Evolutionary conservation across 1,284 basidiomycete species (phyloP).

Genomic region (Porodaedalea pini): DNA sequence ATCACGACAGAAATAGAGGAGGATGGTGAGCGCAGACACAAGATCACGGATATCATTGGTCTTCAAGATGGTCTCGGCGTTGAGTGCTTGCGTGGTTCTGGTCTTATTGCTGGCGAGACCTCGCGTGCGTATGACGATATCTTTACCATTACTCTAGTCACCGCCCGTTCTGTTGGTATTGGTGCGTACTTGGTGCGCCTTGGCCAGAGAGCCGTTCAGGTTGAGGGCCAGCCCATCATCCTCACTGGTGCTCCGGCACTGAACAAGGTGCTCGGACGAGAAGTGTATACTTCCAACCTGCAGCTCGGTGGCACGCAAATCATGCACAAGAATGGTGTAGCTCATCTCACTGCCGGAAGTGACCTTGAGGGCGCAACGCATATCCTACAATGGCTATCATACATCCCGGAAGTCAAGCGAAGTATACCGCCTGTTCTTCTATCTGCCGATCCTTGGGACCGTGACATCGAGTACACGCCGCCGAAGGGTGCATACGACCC

Average conservation of each 20-base stretch:
- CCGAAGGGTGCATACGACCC: conserved; percentile 97
- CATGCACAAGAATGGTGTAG: conserved; percentile 99
- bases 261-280: conserved; percentile 98
- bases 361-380: conserved; percentile 93
- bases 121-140: conserved; percentile 98
- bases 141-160: conserved; percentile 99
- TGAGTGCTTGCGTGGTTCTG: conserved; percentile 93
- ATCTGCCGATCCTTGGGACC: conserved; percentile 84
- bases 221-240: conserved; percentile 99
- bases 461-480: conserved; percentile 86
- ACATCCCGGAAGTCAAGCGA: conserved; percentile 81
- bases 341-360: conserved; percentile 91
- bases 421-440: conserved; percentile 74
- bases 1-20: conserved; percentile 84
- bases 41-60: conserved; percentile 96
- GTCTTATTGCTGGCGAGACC: conserved; percentile 98
- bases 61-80: conserved; percentile 97
- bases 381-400: conserved; percentile 94
- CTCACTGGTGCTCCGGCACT: conserved; percentile 95
- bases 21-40: conserved; percentile 83
- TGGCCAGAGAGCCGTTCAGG: conserved; percentile 97
- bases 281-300: conserved; percentile 98
- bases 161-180: conserved; percentile 97
- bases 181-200: conserved; percentile 98
- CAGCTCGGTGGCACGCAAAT: conserved; percentile 99